Conservation (phyloP, 169 alveolate genomes). For the Pseudocohnilembus persalinus region DNA sequence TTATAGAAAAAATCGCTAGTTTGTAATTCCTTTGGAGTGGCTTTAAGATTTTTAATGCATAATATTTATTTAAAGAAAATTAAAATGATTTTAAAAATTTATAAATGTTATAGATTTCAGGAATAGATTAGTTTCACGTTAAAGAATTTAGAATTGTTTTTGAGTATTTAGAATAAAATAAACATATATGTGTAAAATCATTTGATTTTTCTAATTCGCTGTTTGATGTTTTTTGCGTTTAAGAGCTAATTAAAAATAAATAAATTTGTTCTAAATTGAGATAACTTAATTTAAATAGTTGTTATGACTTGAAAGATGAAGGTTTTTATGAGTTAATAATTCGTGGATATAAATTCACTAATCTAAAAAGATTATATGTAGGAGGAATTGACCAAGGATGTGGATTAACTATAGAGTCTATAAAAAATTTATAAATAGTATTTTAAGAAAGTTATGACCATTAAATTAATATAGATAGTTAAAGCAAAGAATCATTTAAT, state of each 20-base stretch:
- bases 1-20: too few relatives aligned
- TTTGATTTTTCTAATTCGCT: background rate
- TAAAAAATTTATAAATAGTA: too few relatives aligned
- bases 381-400: background rate
- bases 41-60: too few relatives aligned
- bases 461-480: too few relatives aligned
- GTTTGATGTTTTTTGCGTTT: background rate
- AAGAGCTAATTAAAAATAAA: too few relatives aligned
- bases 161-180: too few relatives aligned
- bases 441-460: background rate
- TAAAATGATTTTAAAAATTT: too few relatives aligned
- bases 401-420: background rate
- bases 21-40: background rate
- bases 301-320: background rate
- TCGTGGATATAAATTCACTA: too few relatives aligned
- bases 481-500: too few relatives aligned
- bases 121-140: background rate
- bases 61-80: too few relatives aligned
- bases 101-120: background rate
- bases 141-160: background rate
- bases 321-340: background rate
- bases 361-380: too few relatives aligned
- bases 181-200: too few relatives aligned
- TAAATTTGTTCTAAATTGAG: background rate
- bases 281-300: background rate